Evolutionary conservation across 2,329 filamentous ascomycete genomes (phyloP), one percentile per base, ranked within the genome.

Genomic region (Thermothelomyces thermophilus): DNA sequence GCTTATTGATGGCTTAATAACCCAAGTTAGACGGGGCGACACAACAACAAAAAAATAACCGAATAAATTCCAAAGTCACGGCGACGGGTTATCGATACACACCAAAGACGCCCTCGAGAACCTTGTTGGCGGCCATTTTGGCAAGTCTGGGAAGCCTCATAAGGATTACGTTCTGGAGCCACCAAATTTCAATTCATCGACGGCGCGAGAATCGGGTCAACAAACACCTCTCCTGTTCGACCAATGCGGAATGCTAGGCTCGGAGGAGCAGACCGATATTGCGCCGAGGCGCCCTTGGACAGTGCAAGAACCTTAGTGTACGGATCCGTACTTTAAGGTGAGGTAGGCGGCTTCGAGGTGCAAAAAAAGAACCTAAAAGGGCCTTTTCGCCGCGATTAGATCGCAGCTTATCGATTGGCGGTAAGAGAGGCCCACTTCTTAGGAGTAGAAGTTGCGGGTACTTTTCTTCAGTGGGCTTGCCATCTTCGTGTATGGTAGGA

Each of bases 1-100:
- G 93, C 71, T 98, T 98, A 72, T 95, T 89, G 68, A 98, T 86
- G 67, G 88, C 91, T 95, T 31, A 11, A 43, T 37, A 11, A 26
- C 8, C 44, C 2, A 9, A 30, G n/a, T 48, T 33, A 48, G 45
- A 30, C 17, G n/a, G n/a, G n/a, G n/a, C n/a, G n/a, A n/a, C n/a
- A 11, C 9, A n/a, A 19, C 11, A 30, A 5, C 8, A 7, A 28
- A 19, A n/a, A n/a, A 16, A 35, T 9, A 11, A 16, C 6, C 33
- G 14, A n/a, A 35, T 11, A 35, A 16, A 16, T 35, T n/a, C n/a
- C n/a, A n/a, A n/a, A 35, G 14, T 35, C 13, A 35, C 6, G 16
- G 33, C 13, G 33, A n/a, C n/a, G n/a, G n/a, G n/a, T n/a, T 35
- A 14, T 14, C 6, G 33, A 35, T 5, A 44, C 45, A 24, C 6